phyloP scores from a whole-genome alignment of 345 rosid species.

The Rhizophora mangle region DNA sequence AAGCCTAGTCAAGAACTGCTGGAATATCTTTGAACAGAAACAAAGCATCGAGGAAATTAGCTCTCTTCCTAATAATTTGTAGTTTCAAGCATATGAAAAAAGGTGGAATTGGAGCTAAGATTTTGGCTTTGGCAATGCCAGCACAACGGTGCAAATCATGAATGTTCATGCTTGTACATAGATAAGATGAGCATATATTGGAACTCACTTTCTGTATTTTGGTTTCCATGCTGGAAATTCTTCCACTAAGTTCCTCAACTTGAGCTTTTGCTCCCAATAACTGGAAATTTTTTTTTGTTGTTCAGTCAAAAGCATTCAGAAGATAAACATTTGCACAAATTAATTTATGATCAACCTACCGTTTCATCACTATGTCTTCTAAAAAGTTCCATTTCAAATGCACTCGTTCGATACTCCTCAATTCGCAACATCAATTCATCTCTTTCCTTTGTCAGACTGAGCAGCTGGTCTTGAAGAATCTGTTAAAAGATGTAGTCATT shows the following conservation, averaged over 20 bases:
- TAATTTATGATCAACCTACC: conserved; percentile 19
- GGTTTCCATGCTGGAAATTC: conserved; percentile 43
- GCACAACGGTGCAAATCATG: background rate
- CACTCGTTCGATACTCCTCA: conserved; percentile 27
- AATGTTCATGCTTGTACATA: background rate
- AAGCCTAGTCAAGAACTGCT: too few relatives aligned
- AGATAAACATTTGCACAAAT: background rate
- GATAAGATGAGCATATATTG: background rate
- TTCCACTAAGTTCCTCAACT: conserved; percentile 36
- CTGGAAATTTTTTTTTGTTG: conserved; percentile 26
- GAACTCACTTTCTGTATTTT: conserved; percentile 26
- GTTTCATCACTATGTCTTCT: conserved; percentile 20
- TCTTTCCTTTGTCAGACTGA: conserved; percentile 30
- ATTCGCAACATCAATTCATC: conserved; percentile 28
- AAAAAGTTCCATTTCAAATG: conserved; percentile 19
- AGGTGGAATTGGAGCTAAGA: too few relatives aligned
- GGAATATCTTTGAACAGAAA: too few relatives aligned
- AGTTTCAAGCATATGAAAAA: too few relatives aligned
- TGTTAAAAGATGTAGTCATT: conserved; percentile 10
- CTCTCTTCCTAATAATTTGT: too few relatives aligned
- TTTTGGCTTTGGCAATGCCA: too few relatives aligned
- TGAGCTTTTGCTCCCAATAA: conserved; percentile 35
- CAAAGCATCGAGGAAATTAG: too few relatives aligned
- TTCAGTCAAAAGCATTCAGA: background rate
- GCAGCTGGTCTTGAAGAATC: conserved; percentile 35